Evolutionary conservation across 352 stramenopile species (phyloP).

Genomic region (Pythium diclinum): DNA sequence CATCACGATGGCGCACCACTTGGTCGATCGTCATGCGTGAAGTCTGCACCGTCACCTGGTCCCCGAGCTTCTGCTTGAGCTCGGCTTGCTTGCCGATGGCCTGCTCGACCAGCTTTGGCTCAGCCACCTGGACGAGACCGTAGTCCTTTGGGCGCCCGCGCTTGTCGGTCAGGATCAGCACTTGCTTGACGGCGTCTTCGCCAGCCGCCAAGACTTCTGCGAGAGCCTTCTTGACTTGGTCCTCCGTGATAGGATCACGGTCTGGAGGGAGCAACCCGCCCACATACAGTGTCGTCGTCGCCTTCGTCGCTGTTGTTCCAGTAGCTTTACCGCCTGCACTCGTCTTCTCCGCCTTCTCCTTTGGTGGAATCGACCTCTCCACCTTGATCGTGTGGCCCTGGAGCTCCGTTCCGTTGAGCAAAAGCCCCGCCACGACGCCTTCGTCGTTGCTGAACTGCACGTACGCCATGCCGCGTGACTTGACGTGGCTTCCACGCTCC

Average conservation of each 20-base stretch:
- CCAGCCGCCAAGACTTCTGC: constrained; percentile 33
- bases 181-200: constrained; percentile 35
- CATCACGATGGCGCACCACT: constrained; percentile 45
- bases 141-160: constrained; percentile 65
- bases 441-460: constrained; percentile 53
- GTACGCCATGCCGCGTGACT: constrained; percentile 76
- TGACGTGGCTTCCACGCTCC: constrained; percentile 46
- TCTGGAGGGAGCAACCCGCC: constrained; percentile 34
- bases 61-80: constrained; percentile 37
- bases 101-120: constrained; percentile 29
- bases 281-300: constrained; percentile 50
- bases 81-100: constrained; percentile 33
- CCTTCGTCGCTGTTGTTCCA: background rate
- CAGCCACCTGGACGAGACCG: constrained; percentile 48
- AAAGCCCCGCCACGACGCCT: constrained; percentile 38
- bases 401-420: constrained; percentile 31
- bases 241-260: constrained; percentile 32
- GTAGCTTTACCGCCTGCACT: background rate
- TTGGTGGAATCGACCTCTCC: constrained; percentile 45
- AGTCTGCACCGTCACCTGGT: constrained; percentile 51
- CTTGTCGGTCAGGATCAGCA: constrained; percentile 57
- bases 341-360: constrained; percentile 16
- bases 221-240: constrained; percentile 39
- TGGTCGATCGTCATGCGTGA: constrained; percentile 64
- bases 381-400: constrained; percentile 47